Percentiles rank a stretch among this genome's conserved stretches.
Conservation (phyloP, 176 grass and related monocot species). For the Avena sativa region DNA sequence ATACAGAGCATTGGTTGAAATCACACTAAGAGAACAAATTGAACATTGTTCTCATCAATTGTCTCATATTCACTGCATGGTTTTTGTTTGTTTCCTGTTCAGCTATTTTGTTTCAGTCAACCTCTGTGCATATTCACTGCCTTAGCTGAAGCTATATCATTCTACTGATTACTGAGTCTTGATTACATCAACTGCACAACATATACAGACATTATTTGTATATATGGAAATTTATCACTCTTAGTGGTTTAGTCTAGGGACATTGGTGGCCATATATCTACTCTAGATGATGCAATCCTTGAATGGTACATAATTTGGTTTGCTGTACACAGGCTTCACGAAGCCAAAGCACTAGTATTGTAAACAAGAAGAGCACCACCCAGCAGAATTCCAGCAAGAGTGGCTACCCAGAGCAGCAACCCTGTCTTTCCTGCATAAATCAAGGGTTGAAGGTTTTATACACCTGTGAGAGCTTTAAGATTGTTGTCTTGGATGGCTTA, state of each 20-base stretch:
- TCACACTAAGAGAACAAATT: background rate
- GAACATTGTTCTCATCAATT: background rate
- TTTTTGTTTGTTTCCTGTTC: background rate
- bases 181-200: background rate
- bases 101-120: slow-evolving; percentile 19
- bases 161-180: background rate
- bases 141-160: background rate
- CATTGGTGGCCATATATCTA: slow-evolving; percentile 5
- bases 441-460: slow-evolving; percentile 27
- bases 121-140: background rate
- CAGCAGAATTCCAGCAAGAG: slow-evolving; percentile 74
- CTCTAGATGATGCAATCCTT: background rate
- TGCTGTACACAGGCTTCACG: slow-evolving; percentile 29
- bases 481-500: slow-evolving; percentile 29
- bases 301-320: slow-evolving; percentile 24
- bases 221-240: background rate
- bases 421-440: slow-evolving; percentile 76
- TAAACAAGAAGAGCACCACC: slow-evolving; percentile 88
- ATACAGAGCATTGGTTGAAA: slow-evolving; percentile 20
- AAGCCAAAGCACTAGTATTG: slow-evolving; percentile 78
- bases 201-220: slow-evolving; percentile 7
- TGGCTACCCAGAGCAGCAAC: slow-evolving; percentile 81
- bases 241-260: background rate
- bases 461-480: background rate
- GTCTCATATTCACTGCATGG: background rate